Base-by-base conservation (phyloP, 2,329 filamentous ascomycete species). In the Ilyonectria mors-panacis region DNA sequence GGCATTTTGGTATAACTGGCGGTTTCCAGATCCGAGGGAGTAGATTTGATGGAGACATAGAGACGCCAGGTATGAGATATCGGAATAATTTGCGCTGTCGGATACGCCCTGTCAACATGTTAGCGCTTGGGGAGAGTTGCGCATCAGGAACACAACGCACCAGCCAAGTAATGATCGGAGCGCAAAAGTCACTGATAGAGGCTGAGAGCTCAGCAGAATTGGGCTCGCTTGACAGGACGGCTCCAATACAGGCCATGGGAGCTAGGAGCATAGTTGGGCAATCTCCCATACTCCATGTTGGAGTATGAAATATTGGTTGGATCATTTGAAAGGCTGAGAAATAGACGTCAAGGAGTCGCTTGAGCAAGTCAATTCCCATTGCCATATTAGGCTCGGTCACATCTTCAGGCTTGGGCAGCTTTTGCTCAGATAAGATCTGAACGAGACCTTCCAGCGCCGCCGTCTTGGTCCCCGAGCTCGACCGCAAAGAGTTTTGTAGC, bases 41-140 rank as follows among this genome's bases (percentile, higher is more conserved):
- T 77, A 79, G 35, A 77, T 77, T 44, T 78, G 77, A 58, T 79
- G 75, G 4, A 79, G 65, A 26, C 77, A 79, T 1, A 78, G 67
- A 1, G 78, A 75, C 17, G 71, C 73, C 0, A 79, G 68, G 47
- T 76, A 78, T 1, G 68, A 69, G 33, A 77, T 71, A 48, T 77
- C 61, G 5, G 65, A 60, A 66, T 76, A 75, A 55, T 77, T 74
- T 9, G 65, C 61, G 12, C 61, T 70, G 55, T 76, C 76, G 6
- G 72, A 67, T 5, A 70, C 63, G 15, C 75, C 76, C 70, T 77
- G 21, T 13, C 5, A 13, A 39, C 3, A 17, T 13, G 37, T 65
- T 12, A 65, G 58, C 19, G 3, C 3, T 15, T 15, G 3, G n/a
- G 26, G 12, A 55, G 12, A 28, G 12, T 26, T 23, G 7, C 9